A percentile compares a stretch with the other conserved stretches of the same genome.
phyloP scores from a whole-genome alignment of 2,329 filamentous ascomycete species.

The Metarhizium robertsii region DNA sequence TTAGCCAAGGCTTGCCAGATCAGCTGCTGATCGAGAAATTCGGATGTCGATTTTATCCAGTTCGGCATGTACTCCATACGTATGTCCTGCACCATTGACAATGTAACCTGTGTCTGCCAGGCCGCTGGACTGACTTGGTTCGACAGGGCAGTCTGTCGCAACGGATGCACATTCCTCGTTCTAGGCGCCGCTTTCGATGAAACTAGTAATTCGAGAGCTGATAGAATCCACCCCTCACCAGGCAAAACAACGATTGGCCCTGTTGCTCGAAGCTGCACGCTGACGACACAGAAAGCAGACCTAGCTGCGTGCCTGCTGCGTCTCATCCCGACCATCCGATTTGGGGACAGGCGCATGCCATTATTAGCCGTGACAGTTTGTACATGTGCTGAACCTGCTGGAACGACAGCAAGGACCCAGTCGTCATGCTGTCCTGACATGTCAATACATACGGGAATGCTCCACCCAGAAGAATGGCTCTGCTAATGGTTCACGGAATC shows the following conservation, averaged over 20 bases:
- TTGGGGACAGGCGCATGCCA: conserved; percentile 1
- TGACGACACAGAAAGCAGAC: conserved; percentile 14
- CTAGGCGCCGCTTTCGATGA: background rate
- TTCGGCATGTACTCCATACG: no score
- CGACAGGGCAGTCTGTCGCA: background rate
- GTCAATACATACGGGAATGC: no score
- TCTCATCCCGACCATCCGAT: conserved; percentile 12
- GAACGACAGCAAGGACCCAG: background rate
- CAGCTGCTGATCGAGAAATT: no score
- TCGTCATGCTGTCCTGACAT: no score
- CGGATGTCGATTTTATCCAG: no score
- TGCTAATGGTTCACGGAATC: no score
- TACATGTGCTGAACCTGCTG: background rate
- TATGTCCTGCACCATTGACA: no score
- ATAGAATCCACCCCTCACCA: background rate
- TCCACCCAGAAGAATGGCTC: no score
- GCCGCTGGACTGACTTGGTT: no score
- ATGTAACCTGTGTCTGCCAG: background rate
- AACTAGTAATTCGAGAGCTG: background rate
- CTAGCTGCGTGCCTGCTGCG: background rate
- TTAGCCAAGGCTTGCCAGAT: no score
- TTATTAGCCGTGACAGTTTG: background rate
- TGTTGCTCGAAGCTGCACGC: conserved; percentile 11
- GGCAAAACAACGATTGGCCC: background rate
- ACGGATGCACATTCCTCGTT: background rate